Conservation (phyloP, 257 asterid species). For the Solanum medicagineum region DNA sequence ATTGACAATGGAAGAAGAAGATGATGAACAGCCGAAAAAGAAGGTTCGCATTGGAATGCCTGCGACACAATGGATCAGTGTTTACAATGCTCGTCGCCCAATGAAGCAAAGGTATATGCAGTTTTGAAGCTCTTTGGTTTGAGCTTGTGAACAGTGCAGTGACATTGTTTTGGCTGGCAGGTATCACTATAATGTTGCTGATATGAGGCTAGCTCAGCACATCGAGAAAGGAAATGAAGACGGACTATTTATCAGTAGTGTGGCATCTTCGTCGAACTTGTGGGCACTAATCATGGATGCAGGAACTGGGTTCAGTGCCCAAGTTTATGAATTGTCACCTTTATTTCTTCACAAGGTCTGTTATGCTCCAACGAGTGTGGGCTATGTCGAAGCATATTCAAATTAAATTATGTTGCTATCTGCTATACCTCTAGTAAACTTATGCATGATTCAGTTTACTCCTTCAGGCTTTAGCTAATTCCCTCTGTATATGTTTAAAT, state of each 20-base stretch:
- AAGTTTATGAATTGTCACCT: constrained; percentile 41
- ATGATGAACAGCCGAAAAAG: constrained; percentile 42
- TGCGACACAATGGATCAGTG: constrained; percentile 53
- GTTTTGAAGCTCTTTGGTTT: not conserved
- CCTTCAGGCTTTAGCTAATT: not conserved
- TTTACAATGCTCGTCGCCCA: constrained; percentile 48
- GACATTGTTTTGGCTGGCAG: constrained; percentile 12
- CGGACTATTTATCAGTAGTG: constrained; percentile 39
- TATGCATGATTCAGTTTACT: not conserved
- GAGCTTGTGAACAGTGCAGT: not conserved
- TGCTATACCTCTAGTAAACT: not conserved
- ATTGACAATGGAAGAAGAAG: constrained; percentile 34
- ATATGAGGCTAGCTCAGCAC: constrained; percentile 35
- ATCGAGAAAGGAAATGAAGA: constrained; percentile 42
- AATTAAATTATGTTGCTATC: not conserved
- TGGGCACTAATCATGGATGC: constrained; percentile 66
- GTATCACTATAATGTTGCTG: constrained; percentile 48
- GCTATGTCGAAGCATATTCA: not conserved
- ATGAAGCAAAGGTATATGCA: constrained; percentile 44
- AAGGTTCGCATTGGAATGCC: constrained; percentile 52
- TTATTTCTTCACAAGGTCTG: constrained; percentile 43
- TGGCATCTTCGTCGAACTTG: constrained; percentile 38
- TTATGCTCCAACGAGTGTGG: not conserved
- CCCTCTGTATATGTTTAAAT: not conserved
- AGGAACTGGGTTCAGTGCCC: constrained; percentile 42